A percentile compares a stretch with the other conserved stretches of the same genome.
Conservation (phyloP, 2,329 filamentous ascomycete genomes). For the Ophiocordyceps camponoti-leonardi region DNA sequence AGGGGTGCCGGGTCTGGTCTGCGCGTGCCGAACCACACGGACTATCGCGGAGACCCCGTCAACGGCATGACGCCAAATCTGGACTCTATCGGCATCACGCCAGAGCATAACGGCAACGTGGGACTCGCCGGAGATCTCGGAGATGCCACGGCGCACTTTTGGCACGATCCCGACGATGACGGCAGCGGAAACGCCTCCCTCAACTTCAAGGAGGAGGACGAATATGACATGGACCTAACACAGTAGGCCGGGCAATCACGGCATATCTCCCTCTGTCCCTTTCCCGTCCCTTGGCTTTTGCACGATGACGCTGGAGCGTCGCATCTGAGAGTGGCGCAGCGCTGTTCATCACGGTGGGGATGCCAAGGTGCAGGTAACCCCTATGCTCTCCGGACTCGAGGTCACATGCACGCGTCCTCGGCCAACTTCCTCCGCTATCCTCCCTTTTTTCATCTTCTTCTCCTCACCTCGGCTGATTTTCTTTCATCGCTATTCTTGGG, state of each 20-base stretch:
- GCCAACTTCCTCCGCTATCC: neutral
- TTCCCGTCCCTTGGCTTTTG: neutral
- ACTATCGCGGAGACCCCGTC: conserved; percentile 67
- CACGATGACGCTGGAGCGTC: neutral
- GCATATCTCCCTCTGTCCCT: neutral
- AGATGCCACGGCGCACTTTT: conserved; percentile 36
- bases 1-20: conserved; percentile 70
- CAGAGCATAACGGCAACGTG: conserved; percentile 19
- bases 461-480: neutral
- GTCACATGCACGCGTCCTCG: neutral
- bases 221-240: conserved; percentile 67
- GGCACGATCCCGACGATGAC: conserved; percentile 54
- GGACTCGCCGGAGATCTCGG: conserved; percentile 26
- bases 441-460: neutral
- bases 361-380: neutral
- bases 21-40: conserved; percentile 83
- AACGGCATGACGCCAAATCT: conserved; percentile 23
- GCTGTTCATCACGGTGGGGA: neutral
- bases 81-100: conserved; percentile 19
- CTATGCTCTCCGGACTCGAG: neutral
- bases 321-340: neutral
- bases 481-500: neutral
- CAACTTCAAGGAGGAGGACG: conserved; percentile 87
- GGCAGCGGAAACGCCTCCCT: conserved; percentile 48
- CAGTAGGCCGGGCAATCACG: conserved; percentile 7